A percentile compares a stretch with the other conserved stretches of the same genome.
These are phyloP conservation scores for Diaporthe caulivora DNA, from an alignment of 2,329 filamentous ascomycete genomes.

Conservation along the genomic window DNA sequence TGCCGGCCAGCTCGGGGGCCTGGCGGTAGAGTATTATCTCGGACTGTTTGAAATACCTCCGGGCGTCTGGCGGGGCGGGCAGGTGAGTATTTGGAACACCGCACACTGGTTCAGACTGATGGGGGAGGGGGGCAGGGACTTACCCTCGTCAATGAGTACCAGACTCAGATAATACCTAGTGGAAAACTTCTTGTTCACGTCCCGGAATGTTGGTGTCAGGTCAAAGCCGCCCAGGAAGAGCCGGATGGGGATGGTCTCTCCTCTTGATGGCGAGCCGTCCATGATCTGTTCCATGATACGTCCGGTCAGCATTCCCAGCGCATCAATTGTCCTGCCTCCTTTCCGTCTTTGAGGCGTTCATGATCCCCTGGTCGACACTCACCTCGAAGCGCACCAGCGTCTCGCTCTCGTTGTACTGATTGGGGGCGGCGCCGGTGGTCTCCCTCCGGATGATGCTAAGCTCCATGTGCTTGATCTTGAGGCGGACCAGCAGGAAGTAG, in stretches of 20 bases:
- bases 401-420: conserved; percentile 99
- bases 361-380: conserved; percentile 41
- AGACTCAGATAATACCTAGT: conserved; percentile 97
- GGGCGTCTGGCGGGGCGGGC: conserved; percentile 75
- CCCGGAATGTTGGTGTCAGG: conserved; percentile 96
- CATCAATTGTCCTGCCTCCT: too few relatives aligned
- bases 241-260: conserved; percentile 94
- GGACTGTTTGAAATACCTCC: conserved; percentile 98
- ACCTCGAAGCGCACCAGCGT: conserved; percentile 97
- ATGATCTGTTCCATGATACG: conserved; percentile 75
- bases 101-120: too few relatives aligned
- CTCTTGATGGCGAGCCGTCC: conserved; percentile 97
- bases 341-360: background rate
- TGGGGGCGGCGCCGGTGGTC: conserved; percentile 95
- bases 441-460: conserved; percentile 96
- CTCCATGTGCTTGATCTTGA: conserved; percentile 99
- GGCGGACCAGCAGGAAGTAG: conserved; percentile 94
- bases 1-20: conserved; percentile 66
- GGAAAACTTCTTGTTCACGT: conserved; percentile 99
- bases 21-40: conserved; percentile 98
- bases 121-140: conserved; percentile 43
- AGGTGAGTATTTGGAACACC: background rate
- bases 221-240: conserved; percentile 98
- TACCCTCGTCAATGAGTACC: conserved; percentile 94
- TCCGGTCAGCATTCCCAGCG: conserved; percentile 2